Conservation (phyloP, 2,329 filamentous ascomycete species). For the Tolypocladium tropicale region DNA sequence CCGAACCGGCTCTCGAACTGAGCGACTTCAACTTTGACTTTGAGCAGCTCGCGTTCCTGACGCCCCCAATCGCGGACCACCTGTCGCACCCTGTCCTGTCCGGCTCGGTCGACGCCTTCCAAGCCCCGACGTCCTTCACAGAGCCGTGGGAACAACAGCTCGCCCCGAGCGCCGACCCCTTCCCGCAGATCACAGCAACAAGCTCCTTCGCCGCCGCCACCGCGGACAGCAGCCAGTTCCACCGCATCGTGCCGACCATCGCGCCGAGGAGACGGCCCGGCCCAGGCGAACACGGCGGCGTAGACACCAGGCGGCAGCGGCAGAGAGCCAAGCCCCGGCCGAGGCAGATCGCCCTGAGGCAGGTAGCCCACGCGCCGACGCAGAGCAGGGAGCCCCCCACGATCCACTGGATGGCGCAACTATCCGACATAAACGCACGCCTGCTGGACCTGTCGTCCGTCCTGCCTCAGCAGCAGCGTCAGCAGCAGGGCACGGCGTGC, state of each 20-base stretch:
- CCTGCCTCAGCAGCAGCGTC: conserved; percentile 18
- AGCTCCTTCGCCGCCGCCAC: neutral
- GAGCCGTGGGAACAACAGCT: conserved; percentile 13
- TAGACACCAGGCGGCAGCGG: conserved; percentile 12
- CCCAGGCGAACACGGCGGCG: conserved; percentile 12
- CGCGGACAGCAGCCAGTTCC: neutral
- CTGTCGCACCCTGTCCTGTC: conserved; percentile 18
- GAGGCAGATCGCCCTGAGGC: conserved; percentile 21
- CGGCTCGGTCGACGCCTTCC: conserved; percentile 6
- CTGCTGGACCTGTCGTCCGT: conserved; percentile 25
- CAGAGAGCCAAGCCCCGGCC: conserved; percentile 15
- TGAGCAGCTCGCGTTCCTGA: conserved; percentile 21
- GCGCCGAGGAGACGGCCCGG: conserved; percentile 8
- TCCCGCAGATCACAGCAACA: conserved; percentile 1
- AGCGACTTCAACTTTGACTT: conserved; percentile 25
- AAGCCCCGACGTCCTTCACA: conserved; percentile 9
- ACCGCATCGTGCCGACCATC: conserved; percentile 4
- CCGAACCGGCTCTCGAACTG: conserved; percentile 17
- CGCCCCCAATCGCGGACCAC: conserved; percentile 10
- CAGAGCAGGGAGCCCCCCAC: conserved; percentile 11
- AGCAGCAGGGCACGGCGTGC: conserved; percentile 12
- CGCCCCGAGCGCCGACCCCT: conserved; percentile 4
- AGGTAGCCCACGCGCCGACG: conserved; percentile 10
- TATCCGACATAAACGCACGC: conserved; percentile 26
- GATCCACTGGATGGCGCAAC: conserved; percentile 27